These are phyloP conservation scores for Rosa rugosa DNA, from an alignment of 306 rosid genomes.

Conservation along the genomic window DNA sequence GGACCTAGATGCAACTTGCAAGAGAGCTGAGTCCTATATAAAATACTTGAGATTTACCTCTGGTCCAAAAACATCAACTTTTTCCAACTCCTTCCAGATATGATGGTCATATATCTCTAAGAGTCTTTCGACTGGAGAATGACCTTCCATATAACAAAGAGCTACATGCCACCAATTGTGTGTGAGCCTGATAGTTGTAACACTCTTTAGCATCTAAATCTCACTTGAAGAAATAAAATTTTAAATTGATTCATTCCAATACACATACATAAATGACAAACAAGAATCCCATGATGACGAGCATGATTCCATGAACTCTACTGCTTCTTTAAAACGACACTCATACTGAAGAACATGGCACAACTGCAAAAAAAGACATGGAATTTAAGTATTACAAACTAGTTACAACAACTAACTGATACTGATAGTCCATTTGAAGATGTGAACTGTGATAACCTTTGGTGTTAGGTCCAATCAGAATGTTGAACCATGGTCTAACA, in stretches of 20 bases:
- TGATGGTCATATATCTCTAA: slow-evolving; percentile 61
- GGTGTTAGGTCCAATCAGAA: slow-evolving; percentile 15
- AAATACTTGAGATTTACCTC: slow-evolving; percentile 48
- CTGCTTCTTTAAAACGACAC: slow-evolving; percentile 79
- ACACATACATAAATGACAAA: slow-evolving; percentile 64
- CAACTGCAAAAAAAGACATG: slow-evolving; percentile 51
- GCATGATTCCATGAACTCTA: slow-evolving; percentile 79
- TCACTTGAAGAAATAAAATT: slow-evolving; percentile 10
- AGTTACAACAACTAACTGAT: background rate
- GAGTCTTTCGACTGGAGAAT: slow-evolving; percentile 53
- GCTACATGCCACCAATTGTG: slow-evolving; percentile 99
- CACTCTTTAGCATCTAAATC: slow-evolving; percentile 17
- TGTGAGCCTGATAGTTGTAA: slow-evolving; percentile 62
- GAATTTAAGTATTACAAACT: slow-evolving; percentile 7
- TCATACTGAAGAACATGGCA: slow-evolving; percentile 85
- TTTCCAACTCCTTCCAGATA: slow-evolving; percentile 90
- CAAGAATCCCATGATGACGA: slow-evolving; percentile 68
- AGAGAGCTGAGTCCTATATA: slow-evolving; percentile 3
- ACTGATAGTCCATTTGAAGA: slow-evolving; percentile 1
- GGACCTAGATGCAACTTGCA: slow-evolving; percentile 4
- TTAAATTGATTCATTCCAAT: slow-evolving; percentile 12
- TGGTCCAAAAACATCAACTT: slow-evolving; percentile 40
- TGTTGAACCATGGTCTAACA: slow-evolving; percentile 3
- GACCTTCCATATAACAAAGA: slow-evolving; percentile 86
- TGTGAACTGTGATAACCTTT: background rate